These are phyloP conservation scores for Pichia kudriavzevii DNA, from an alignment of 1,139 yeast species.

Conservation along the genomic window DNA sequence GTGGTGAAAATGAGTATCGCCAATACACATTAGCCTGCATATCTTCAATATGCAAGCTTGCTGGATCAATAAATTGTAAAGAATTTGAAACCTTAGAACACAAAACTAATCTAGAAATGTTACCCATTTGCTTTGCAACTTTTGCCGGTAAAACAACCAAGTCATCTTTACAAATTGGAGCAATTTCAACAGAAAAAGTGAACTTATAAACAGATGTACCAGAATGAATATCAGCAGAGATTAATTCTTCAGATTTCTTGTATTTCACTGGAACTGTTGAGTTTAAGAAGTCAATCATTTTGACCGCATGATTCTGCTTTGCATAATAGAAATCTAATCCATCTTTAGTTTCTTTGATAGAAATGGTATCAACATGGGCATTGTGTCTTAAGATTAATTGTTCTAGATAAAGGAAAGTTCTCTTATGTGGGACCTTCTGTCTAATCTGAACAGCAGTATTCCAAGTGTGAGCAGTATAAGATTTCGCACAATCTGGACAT, in stretches of 20 bases:
- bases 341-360: conserved; percentile 86
- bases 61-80: conserved; percentile 80
- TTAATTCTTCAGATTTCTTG: conserved; percentile 84
- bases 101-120: conserved; percentile 72
- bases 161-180: conserved; percentile 97
- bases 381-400: conserved; percentile 89
- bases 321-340: conserved; percentile 92
- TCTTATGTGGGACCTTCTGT: conserved; percentile 93
- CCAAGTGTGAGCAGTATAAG: conserved; percentile 96
- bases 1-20: conserved; percentile 76
- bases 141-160: conserved; percentile 82
- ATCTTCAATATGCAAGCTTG: conserved; percentile 75
- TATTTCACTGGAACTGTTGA: conserved; percentile 84
- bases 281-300: conserved; percentile 83
- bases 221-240: conserved; percentile 87
- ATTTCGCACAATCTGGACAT: conserved; percentile 97
- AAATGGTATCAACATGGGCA: conserved; percentile 91
- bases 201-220: conserved; percentile 85
- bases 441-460: conserved; percentile 94
- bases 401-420: conserved; percentile 91
- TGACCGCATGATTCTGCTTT: conserved; percentile 83
- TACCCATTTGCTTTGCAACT: conserved; percentile 78
- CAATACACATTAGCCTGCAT: conserved; percentile 71
- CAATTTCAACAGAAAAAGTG: conserved; percentile 87
- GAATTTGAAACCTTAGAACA: conserved; percentile 79